These are phyloP conservation scores for Pythium guiyangense DNA, from an alignment of 352 stramenopile genomes.

Conservation along the genomic window DNA sequence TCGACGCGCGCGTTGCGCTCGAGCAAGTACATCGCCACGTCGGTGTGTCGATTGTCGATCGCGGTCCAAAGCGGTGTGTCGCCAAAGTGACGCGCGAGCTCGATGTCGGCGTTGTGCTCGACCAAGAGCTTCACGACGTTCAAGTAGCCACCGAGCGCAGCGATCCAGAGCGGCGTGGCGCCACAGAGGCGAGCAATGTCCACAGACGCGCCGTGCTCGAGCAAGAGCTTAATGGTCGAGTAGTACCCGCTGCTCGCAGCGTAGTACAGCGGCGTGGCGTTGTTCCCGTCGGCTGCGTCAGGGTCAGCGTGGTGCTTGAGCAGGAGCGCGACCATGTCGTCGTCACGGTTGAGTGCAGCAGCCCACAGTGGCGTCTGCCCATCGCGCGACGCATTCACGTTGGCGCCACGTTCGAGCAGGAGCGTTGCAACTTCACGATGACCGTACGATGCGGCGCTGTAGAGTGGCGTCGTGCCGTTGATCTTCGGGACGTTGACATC, in stretches of 20 bases:
- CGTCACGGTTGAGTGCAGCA: too few relatives aligned
- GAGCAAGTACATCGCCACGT: not conserved
- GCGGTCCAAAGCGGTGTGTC: not conserved
- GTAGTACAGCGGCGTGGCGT: not conserved
- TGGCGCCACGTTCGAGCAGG: not conserved
- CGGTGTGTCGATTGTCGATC: not conserved
- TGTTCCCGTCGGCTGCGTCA: not conserved
- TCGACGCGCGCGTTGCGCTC: not conserved
- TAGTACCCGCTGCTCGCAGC: not conserved
- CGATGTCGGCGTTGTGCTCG: not conserved
- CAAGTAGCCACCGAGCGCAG: not conserved
- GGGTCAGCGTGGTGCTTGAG: not conserved
- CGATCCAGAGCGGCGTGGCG: not conserved
- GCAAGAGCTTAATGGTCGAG: not conserved
- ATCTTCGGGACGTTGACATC: not conserved
- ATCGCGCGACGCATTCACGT: not conserved
- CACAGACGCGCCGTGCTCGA: not conserved
- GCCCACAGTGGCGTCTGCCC: too few relatives aligned
- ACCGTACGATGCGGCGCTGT: not conserved
- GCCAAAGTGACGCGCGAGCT: not conserved
- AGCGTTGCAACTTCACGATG: not conserved
- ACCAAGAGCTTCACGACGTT: constrained; percentile 1
- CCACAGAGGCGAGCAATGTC: not conserved
- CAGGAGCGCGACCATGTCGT: not conserved
- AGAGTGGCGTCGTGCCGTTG: not conserved